These are phyloP conservation scores for Colletotrichum tanaceti DNA, from an alignment of 2,329 filamentous ascomycete species.

Conservation along the genomic window DNA sequence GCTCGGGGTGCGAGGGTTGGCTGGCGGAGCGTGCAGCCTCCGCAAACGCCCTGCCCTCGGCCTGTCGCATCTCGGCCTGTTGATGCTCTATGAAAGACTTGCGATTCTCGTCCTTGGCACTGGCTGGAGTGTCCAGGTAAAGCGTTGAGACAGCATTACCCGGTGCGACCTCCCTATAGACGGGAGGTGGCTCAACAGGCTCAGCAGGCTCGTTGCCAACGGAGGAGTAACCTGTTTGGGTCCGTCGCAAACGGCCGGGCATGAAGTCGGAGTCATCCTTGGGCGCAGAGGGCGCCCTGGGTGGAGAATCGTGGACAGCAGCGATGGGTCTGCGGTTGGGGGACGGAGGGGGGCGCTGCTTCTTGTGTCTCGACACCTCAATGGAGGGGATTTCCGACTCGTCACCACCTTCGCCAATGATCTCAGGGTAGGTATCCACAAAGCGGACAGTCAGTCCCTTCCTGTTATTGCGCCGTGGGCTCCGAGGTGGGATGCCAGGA, in stretches of 20 bases:
- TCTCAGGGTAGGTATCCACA: conserved; percentile 75
- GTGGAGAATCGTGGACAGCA: conserved; percentile 45
- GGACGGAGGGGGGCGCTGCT: conserved; percentile 48
- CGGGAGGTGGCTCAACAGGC: conserved; percentile 27
- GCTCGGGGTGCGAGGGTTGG: conserved; percentile 47
- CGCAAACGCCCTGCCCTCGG: conserved; percentile 69
- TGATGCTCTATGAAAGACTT: conserved; percentile 69
- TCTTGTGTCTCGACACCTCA: conserved; percentile 75
- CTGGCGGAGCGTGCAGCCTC: conserved; percentile 57
- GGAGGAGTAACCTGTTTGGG: conserved; percentile 66
- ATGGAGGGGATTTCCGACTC: conserved; percentile 79
- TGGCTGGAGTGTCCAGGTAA: conserved; percentile 55
- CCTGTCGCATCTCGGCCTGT: conserved; percentile 70
- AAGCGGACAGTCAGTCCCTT: conserved; percentile 83
- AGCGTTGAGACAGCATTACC: conserved; percentile 52
- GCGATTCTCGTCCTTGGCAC: conserved; percentile 62
- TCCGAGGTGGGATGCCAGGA: conserved; percentile 46
- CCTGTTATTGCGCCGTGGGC: conserved; percentile 62
- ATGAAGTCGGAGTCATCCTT: conserved; percentile 58
- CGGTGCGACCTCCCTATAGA: conserved; percentile 47
- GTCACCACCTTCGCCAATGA: conserved; percentile 93
- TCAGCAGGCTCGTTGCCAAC: conserved; percentile 44
- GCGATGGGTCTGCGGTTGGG: conserved; percentile 45
- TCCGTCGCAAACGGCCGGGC: conserved; percentile 66
- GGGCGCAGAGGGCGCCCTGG: conserved; percentile 43